Base-by-base conservation (phyloP, 768 basidiomycete genomes). In the Mycena latifolia region DNA sequence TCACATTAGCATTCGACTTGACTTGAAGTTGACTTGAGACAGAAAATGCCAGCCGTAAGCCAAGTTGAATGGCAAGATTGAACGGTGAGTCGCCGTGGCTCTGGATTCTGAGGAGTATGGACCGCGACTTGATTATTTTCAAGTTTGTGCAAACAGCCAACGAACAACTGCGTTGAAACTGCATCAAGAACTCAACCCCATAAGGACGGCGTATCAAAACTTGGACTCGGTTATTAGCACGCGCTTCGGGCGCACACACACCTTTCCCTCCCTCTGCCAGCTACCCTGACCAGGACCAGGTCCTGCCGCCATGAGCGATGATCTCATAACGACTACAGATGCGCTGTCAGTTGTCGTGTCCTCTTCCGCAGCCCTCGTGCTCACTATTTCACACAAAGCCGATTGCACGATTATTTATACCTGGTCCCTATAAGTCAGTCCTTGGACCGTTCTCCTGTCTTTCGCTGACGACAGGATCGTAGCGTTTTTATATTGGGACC, bases 401-500 rank as follows among this genome's bases (percentile, higher is more conserved):
- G 39, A 20, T 5, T 58, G 24, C 60, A 61, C 25, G 65, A 58
- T 24, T 22, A 59, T 45, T 29, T 59, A 28, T 66, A 55, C 37
- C 29, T 81, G 31, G 59, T 78, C 20, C 77, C 76, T 27, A 71
- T 79, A 39, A 74, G 81, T 81, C 25, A 68, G 80, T 75, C 25
- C 17, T 50, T n/a, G 22, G 22, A 20, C 20, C 39, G 29, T 22
- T 58, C 60, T 25, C 20, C 29, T 46, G 39, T 47, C 18, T 25
- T 50, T 61, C 15, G 41, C 33, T n/a, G n/a, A n/a, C n/a, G n/a
- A 35, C 46, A 27, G 8, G 20, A 47, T 62, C 56, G 4, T 27
- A 82, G 81, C 79, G 9, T 76, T 77, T 37, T 69, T 83, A 25
- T 81, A 76, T 60, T 82, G 80, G 52, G 81, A 83, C 67, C 80